These are phyloP conservation scores for Kernera saxatilis DNA, from an alignment of 345 rosid species.

Conservation along the genomic window DNA sequence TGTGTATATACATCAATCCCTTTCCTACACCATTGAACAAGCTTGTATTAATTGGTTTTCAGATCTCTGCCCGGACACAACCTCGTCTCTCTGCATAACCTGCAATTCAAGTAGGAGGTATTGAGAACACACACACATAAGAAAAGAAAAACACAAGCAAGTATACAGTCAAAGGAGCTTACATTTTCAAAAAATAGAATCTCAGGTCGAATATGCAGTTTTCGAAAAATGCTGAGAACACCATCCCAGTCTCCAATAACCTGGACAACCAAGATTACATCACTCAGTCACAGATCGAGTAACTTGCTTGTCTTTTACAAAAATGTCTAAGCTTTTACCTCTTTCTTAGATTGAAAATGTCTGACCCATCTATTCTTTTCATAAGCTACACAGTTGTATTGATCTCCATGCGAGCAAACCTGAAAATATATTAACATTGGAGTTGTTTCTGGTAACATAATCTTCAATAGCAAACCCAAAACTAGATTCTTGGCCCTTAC, in stretches of 20 bases:
- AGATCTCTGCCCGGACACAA: too few relatives aligned
- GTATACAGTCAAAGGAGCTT: background rate
- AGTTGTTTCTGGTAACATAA: background rate
- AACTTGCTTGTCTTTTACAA: background rate
- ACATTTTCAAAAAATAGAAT: constrained; percentile 20
- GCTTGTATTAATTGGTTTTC: too few relatives aligned
- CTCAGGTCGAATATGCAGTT: background rate
- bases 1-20: too few relatives aligned
- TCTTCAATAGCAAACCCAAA: background rate
- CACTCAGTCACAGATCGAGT: background rate
- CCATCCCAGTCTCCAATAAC: constrained; percentile 1
- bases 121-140: background rate
- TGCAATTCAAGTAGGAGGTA: background rate
- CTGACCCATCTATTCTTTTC: background rate
- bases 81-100: too few relatives aligned
- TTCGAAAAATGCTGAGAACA: background rate
- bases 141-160: background rate
- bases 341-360: background rate
- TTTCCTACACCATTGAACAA: too few relatives aligned
- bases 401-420: constrained; percentile 6
- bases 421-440: background rate
- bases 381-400: constrained; percentile 5
- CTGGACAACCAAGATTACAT: background rate
- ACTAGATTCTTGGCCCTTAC: background rate
- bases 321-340: background rate